Conservation (phyloP, 805 yeast genomes). For the Ogataea salicorniae region DNA sequence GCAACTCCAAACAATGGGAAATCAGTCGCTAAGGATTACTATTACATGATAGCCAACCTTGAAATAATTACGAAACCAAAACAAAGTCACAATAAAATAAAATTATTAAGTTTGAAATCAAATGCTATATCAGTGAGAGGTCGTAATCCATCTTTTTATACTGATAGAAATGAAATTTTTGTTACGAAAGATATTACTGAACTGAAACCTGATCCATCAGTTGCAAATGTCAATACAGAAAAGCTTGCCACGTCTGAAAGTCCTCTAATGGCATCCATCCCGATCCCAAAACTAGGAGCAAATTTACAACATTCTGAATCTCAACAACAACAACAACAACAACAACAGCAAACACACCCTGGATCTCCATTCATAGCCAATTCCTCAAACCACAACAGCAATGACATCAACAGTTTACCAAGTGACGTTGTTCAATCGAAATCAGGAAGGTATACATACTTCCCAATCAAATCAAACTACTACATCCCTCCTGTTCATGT, state of each 20-base stretch:
- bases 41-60: conserved; percentile 28
- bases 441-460: conserved; percentile 34
- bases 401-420: no score
- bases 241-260: no score
- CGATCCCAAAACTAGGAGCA: no score
- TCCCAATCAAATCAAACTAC: conserved; percentile 43
- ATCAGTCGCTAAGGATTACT: conserved; percentile 39
- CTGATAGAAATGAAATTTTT: conserved; percentile 45
- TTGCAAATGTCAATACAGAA: no score
- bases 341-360: no score
- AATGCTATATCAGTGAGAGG: conserved; percentile 55
- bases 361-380: no score
- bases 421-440: background rate
- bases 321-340: no score
- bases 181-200: conserved; percentile 23
- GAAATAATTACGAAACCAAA: conserved; percentile 1
- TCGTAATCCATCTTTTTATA: conserved; percentile 56
- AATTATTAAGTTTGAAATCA: conserved; percentile 18
- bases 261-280: no score
- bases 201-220: background rate
- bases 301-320: no score
- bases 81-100: background rate
- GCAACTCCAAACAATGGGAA: conserved; percentile 52
- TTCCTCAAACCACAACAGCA: no score
- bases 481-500: conserved; percentile 45